Evolutionary conservation across 2,329 filamentous ascomycete species (phyloP).

Genomic region (Talaromyces marneffei): DNA sequence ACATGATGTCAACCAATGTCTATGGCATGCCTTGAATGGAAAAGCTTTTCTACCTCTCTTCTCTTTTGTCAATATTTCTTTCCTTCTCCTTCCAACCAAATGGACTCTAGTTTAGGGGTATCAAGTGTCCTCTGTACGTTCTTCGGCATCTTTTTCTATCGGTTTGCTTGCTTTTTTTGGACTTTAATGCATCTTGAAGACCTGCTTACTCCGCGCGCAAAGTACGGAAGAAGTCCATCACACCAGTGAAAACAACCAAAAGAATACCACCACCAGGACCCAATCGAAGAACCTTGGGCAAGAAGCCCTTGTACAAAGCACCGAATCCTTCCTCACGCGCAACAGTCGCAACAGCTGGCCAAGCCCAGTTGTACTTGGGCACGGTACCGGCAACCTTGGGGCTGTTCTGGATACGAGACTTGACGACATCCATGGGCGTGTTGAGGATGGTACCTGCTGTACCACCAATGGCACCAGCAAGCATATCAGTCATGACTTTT

Average conservation of each 20-base stretch:
- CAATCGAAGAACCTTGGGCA: conserved; percentile 82
- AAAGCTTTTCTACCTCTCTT: neutral
- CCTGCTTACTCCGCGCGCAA: conserved; percentile 44
- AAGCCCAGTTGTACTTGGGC: conserved; percentile 99
- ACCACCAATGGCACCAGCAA: conserved; percentile 81
- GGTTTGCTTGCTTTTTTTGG: neutral
- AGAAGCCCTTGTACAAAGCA: conserved; percentile 95
- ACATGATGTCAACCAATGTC: neutral
- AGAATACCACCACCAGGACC: conserved; percentile 62
- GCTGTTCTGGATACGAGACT: conserved; percentile 95
- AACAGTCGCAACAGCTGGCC: conserved; percentile 76
- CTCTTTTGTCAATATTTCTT: neutral
- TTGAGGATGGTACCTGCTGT: conserved; percentile 88
- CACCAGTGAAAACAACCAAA: conserved; percentile 45
- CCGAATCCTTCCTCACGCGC: conserved; percentile 87
- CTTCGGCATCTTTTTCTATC: neutral
- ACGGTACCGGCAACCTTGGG: conserved; percentile 71
- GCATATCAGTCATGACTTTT: conserved; percentile 79
- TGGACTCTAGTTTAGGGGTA: neutral
- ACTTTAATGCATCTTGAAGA: neutral
- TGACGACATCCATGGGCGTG: conserved; percentile 95
- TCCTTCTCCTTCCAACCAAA: neutral
- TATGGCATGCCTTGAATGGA: neutral
- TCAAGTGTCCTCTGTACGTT: neutral
- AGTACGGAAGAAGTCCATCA: conserved; percentile 77